Conservation (phyloP, 805 yeast genomes). For the Yamadazyma endophytica region DNA sequence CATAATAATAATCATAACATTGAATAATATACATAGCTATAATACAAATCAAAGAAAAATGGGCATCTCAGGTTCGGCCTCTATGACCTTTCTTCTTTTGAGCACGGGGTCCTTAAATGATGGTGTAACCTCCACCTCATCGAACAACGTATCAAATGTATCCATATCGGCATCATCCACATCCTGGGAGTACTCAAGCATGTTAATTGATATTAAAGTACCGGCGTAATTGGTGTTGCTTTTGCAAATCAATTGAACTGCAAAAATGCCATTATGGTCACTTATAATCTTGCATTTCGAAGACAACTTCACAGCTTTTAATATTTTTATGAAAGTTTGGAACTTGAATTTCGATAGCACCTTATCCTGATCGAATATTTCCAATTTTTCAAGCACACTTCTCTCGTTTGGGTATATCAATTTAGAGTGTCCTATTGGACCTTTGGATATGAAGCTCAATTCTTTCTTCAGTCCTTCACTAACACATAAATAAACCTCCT, state of each 20-base stretch:
- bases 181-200: no score
- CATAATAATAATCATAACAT: no score
- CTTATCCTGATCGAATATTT: conserved; percentile 23
- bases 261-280: conserved; percentile 31
- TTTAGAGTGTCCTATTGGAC: conserved; percentile 71
- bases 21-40: no score
- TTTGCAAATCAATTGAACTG: conserved; percentile 36
- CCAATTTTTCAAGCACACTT: conserved; percentile 58
- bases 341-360: conserved; percentile 29
- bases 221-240: conserved; percentile 27
- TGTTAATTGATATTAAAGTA: conserved; percentile 35
- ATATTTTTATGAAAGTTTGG: conserved; percentile 26
- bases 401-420: conserved; percentile 61
- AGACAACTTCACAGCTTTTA: conserved; percentile 34
- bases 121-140: conserved; percentile 2
- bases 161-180: conserved; percentile 7
- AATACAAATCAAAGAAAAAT: conserved; percentile 11
- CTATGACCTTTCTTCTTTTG: no score
- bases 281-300: conserved; percentile 36
- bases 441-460: conserved; percentile 58
- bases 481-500: conserved; percentile 27
- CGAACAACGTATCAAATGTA: conserved; percentile 6
- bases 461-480: conserved; percentile 30
- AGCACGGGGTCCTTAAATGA: background rate
- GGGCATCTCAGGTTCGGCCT: conserved; percentile 10